Base-by-base conservation (phyloP, 2,329 filamentous ascomycete genomes). In the Rhinocladiella mackenziei region DNA sequence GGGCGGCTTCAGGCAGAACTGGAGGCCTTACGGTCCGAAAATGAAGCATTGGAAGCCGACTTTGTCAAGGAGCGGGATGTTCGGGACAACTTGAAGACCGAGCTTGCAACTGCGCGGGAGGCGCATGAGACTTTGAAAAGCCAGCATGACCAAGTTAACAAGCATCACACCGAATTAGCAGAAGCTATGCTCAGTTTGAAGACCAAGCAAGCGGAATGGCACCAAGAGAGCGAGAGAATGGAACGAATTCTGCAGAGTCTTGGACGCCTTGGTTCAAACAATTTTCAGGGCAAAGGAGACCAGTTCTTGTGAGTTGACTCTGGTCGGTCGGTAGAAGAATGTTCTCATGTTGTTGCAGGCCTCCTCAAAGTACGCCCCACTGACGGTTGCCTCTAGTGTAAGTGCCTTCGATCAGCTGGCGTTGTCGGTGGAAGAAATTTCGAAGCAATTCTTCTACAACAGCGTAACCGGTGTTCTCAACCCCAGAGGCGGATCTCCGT, bases 321-420 rank as follows among this genome's bases (percentile, higher is more conserved):
- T 52, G 52, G 48, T 47, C 51, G 8, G 13, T 11, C 30, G 20
- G 30, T 23, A 17, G 26, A 28, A 20, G 18, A 15, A 26, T 9
- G 14, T 42, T 46, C 29, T 46, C 23, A 39, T 49, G 10, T 4
- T 30, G 41, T 23, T 33, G 8, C 29, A 42, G 37, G 41, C 22
- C 29, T 13, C 26, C 8, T 22, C 19, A 9, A 19, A 33, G 26
- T 32, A 39, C 38, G 36, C 30, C 32, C 41, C 45, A 38, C 41
- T 51, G 44, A 51, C 45, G 25, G 13, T 20, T 35, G 34, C 14
- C 22, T 33, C 11, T 65, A 76, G 74, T 65, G 58, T 72, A 56
- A 69, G 75, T 48, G 70, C 70, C 35, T 77, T 77, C 62, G 64
- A 62, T 31, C 67, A 75, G 51, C 69, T 77, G 29, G 68, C 69